Percentiles rank a stretch among this genome's conserved stretches.
Conservation (phyloP, 2,329 filamentous ascomycete genomes). For the Aspergillus japonicus region DNA sequence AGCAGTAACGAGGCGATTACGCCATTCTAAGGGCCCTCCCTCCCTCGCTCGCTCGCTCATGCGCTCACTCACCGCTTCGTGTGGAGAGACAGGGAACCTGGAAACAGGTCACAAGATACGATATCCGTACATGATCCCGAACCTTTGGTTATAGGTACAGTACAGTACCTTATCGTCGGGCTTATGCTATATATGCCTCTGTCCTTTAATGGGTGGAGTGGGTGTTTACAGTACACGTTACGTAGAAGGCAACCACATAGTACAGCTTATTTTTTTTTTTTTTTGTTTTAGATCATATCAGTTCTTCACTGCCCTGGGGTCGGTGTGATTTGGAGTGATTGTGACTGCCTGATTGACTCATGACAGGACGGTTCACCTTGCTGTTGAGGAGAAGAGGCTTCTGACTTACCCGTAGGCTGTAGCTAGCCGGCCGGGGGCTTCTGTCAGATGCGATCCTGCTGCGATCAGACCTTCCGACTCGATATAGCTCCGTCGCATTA, state of each 20-base stretch:
- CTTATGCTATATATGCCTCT: no score
- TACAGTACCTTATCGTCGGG: no score
- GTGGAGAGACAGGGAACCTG: neutral
- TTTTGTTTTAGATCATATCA: neutral
- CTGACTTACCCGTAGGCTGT: conserved; percentile 2
- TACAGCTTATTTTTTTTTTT: no score
- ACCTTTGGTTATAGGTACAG: neutral
- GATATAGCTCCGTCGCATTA: neutral
- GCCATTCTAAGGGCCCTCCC: neutral
- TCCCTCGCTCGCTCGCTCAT: conserved; percentile 1
- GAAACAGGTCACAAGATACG: neutral
- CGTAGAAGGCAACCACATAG: neutral
- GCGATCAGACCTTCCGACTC: conserved; percentile 5
- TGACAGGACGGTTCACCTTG: no score
- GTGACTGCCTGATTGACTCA: no score
- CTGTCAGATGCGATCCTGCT: conserved; percentile 6
- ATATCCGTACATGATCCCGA: neutral
- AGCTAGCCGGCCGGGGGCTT: conserved; percentile 4
- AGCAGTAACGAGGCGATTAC: conserved; percentile 2
- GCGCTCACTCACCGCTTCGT: conserved; percentile 5
- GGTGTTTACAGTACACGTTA: neutral
- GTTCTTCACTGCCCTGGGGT: neutral
- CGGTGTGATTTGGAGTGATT: neutral
- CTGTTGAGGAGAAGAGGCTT: no score
- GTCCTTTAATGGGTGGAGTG: neutral